Evolutionary conservation across 1,284 basidiomycete genomes (phyloP).

Genomic region (Spongiforma sp.): DNA sequence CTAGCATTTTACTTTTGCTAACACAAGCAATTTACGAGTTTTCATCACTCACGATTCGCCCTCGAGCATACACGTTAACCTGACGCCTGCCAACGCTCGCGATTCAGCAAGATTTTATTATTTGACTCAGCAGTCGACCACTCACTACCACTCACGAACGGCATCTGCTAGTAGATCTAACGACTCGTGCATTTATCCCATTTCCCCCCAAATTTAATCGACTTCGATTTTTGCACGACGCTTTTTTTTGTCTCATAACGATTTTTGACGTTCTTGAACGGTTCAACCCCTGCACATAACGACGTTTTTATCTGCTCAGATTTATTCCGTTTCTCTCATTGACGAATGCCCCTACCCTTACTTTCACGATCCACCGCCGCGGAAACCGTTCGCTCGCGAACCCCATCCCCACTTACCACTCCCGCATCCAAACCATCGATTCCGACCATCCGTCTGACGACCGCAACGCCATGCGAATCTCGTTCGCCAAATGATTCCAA

Average conservation of each 20-base stretch:
- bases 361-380: constrained; percentile 37
- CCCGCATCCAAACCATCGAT: constrained; percentile 40
- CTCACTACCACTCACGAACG: constrained; percentile 28
- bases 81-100: constrained; percentile 14
- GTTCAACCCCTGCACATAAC: constrained; percentile 32
- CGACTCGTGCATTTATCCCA: constrained; percentile 23
- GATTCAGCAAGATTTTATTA: constrained; percentile 21
- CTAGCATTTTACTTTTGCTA: no score
- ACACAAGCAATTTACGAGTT: constrained; percentile 30
- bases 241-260: constrained; percentile 28
- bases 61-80: constrained; percentile 20
- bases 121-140: constrained; percentile 18
- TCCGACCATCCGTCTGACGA: constrained; percentile 71
- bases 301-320: no score
- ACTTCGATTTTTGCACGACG: constrained; percentile 20
- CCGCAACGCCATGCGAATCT: constrained; percentile 64
- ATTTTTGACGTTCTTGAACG: constrained; percentile 16
- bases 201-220: constrained; percentile 10
- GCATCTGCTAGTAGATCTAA: constrained; percentile 25
- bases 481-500: constrained; percentile 46
- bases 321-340: constrained; percentile 16
- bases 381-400: constrained; percentile 29
- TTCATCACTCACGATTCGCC: constrained; percentile 27
- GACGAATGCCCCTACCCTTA: constrained; percentile 37
- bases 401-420: constrained; percentile 37